phyloP scores from a whole-genome alignment of 768 basidiomycete species.

The Megacollybia marginata region DNA sequence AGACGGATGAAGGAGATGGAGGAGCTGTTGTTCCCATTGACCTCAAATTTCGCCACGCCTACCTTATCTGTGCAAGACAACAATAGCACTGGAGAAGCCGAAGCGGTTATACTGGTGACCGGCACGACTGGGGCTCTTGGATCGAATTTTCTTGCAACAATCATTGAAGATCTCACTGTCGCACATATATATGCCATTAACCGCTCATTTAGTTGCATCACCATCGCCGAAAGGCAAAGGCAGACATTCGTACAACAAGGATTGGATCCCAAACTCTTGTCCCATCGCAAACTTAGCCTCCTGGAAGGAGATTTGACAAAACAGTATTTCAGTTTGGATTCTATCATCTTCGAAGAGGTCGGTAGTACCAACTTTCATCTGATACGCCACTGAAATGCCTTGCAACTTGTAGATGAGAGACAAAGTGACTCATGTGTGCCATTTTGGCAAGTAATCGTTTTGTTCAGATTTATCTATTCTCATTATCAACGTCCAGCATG shows the following conservation, averaged over 20 bases:
- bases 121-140: not conserved
- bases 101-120: not conserved
- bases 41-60: constrained; percentile 15
- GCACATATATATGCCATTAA: not conserved
- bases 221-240: not conserved
- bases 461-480: constrained; percentile 5
- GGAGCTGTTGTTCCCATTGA: not conserved
- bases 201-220: not conserved
- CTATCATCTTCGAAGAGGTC: not conserved
- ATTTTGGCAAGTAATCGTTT: not conserved
- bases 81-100: not conserved
- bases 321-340: not conserved
- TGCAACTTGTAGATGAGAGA: not conserved
- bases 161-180: not conserved
- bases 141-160: not conserved
- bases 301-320: not conserved
- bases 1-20: not conserved
- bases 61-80: constrained; percentile 17
- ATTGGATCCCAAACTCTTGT: not conserved
- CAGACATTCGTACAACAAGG: not conserved
- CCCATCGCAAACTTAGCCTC: not conserved
- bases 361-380: constrained; percentile 6
- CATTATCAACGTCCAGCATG: constrained; percentile 15
- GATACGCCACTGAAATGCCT: not conserved
- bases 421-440: not conserved